Conservation (phyloP, 2,329 filamentous ascomycete species). For the Colletotrichum chrysophilum region DNA sequence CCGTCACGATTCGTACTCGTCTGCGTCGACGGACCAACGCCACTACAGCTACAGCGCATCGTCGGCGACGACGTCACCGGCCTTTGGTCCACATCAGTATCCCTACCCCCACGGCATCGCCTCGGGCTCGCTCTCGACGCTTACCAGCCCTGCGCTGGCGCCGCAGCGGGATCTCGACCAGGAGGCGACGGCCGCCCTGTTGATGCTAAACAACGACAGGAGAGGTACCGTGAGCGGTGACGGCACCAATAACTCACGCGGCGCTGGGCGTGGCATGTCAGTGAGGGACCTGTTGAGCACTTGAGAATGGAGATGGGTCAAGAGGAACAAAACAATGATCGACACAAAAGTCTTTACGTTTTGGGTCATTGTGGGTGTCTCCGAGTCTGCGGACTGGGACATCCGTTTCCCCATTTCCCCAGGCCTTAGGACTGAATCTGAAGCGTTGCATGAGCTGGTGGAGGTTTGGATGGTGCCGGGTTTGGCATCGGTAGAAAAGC, state of each 20-base stretch:
- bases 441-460: background rate
- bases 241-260: slow-evolving; percentile 35
- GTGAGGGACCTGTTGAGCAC: slow-evolving; percentile 60
- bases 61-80: slow-evolving; percentile 59
- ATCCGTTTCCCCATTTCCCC: background rate
- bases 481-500: background rate
- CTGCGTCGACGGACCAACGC: slow-evolving; percentile 51
- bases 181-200: slow-evolving; percentile 82
- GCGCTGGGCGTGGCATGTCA: slow-evolving; percentile 53
- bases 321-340: background rate
- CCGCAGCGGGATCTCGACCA: slow-evolving; percentile 67
- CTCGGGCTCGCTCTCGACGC: slow-evolving; percentile 53
- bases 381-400: background rate
- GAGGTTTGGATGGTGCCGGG: background rate
- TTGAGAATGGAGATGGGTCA: slow-evolving; percentile 31
- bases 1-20: slow-evolving; percentile 60
- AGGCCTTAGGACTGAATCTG: background rate
- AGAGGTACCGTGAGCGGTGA: slow-evolving; percentile 47
- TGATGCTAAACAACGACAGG: slow-evolving; percentile 87
- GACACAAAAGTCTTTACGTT: background rate
- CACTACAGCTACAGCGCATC: slow-evolving; percentile 53
- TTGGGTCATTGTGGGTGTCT: background rate
- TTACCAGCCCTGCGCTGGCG: slow-evolving; percentile 63
- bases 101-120: slow-evolving; percentile 40
- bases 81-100: slow-evolving; percentile 58